Base-by-base conservation (phyloP, 2,329 filamentous ascomycete genomes). In the Colletotrichum tropicale region DNA sequence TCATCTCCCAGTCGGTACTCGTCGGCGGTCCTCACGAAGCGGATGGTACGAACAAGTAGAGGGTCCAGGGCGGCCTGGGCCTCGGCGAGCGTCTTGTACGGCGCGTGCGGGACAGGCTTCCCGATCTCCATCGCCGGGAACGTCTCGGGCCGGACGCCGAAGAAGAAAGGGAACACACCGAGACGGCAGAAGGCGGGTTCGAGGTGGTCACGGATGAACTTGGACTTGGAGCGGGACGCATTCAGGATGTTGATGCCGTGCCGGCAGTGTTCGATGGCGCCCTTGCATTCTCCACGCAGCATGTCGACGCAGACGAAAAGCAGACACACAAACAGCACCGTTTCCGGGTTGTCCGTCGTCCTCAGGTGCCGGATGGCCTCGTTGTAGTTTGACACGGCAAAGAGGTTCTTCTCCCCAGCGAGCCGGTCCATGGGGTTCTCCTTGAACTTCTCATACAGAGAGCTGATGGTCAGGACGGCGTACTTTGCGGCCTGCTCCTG, bases 301-400 rank as follows among this genome's bases (percentile, higher is more conserved):
- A 86, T 83, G 76, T 88, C 86, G 69, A 88, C 84, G 75, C 86
- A 88, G 43, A 86, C 81, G 72, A 88, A 88, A 18, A 88, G 78
- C 3, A 87, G 75, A 71, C 86, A 88, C 0, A 85, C 82, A 0
- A 87, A 73, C 4, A 88, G 77, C 5, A 87, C 83, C 0, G 83
- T 78, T 36, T 85, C 83, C 18, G 84, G 79, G 28, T 83, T 58
- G 78, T 70, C 60, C 3, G 80, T 79, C 2, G 80, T 74, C 12
- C 83, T 79, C 1, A 87, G 77, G 18, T 82, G 77, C 36, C 80
- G 78, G 28, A 88, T 85, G 1, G 86, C 86, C 1, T 81, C 78
- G 72, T 87, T 87, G 74, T 88, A 88, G 70, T 87, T 85, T 9
- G 71, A 71, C 1, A 88, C 78, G 10, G 84, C 84, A 36, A 86